phyloP scores from a whole-genome alignment of 2,329 filamentous ascomycete genomes.

The Colletotrichum abscissum region DNA sequence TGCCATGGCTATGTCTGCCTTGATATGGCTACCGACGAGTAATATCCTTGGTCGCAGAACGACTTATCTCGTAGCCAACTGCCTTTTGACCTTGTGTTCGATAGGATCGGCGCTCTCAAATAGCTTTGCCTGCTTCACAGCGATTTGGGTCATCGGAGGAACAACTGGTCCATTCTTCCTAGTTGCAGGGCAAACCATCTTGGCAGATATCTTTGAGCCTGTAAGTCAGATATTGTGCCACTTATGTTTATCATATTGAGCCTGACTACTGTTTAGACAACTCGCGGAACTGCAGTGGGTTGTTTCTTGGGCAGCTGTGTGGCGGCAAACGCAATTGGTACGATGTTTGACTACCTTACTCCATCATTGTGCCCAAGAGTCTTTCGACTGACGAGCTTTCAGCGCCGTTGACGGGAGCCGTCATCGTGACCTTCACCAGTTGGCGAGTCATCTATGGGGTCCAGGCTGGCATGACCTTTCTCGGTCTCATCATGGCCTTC shows the following conservation, averaged over 20 bases:
- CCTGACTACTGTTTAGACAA: constrained; percentile 21
- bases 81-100: constrained; percentile 76
- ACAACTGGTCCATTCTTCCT: constrained; percentile 34
- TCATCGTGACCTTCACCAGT: constrained; percentile 75
- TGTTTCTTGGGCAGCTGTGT: constrained; percentile 36
- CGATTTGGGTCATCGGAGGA: constrained; percentile 35
- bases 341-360: background rate
- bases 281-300: constrained; percentile 32
- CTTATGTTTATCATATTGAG: background rate
- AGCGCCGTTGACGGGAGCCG: constrained; percentile 58
- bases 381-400: background rate
- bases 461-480: constrained; percentile 70
- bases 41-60: constrained; percentile 41
- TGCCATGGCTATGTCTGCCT: constrained; percentile 77
- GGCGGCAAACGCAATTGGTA: constrained; percentile 32
- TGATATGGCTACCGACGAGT: constrained; percentile 79
- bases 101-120: constrained; percentile 79
- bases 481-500: constrained; percentile 64
- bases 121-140: constrained; percentile 71
- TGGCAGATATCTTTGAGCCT: constrained; percentile 36
- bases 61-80: constrained; percentile 61
- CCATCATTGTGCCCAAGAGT: background rate
- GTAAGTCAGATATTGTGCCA: background rate
- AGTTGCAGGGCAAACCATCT: constrained; percentile 32
- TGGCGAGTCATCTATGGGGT: constrained; percentile 81